Base-by-base conservation (phyloP, 1,139 yeast species). In the Candida sojae region DNA sequence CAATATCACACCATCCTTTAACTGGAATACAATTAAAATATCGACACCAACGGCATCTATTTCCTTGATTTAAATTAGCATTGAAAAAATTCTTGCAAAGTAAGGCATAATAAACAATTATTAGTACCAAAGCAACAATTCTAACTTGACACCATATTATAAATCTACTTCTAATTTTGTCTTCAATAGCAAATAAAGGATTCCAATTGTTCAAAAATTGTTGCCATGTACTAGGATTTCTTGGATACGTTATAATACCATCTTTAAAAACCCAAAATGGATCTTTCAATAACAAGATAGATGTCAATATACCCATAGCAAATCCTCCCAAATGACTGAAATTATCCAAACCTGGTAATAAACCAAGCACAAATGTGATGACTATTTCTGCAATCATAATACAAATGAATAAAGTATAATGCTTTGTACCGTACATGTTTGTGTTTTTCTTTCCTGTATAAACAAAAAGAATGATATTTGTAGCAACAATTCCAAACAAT, bases 311-410 rank as follows among this genome's bases (percentile, higher is more conserved):
- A 0, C 93, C 93, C 67, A 83, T 68, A 26, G 83, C 80, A 64
- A 86, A 85, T 4, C 93, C 93, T 5, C 93, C 93, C 54, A 86
- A 79, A 61, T 86, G 93, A 47, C 88, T 79, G 60, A 86, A 86
- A 62, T 86, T 86, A 63, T 86, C 93, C 47, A 86, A 64, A 0
- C 93, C 93, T 0, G 93, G 93, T 17, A 86, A 66, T 31, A 86
- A 67, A 0, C 93, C 93, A 28, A 86, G 66, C 2, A 80, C 88
- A 48, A 86, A 75, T 36, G 86, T 78, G 4, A 86, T 70, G 12
- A 84, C 58, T 41, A 86, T 76, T 59, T 86, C 92, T 7, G 71
- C 67, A 17, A 84, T 54, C 70, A 83, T 78, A 23, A 80, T 69
- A 30, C 64, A 51, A 6, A 86, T 67, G 42, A 77, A 73, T 9